These are phyloP conservation scores for Syncephalis plumigaleata DNA, from an alignment of 371 early-diverging fungal species.

Conservation along the genomic window DNA sequence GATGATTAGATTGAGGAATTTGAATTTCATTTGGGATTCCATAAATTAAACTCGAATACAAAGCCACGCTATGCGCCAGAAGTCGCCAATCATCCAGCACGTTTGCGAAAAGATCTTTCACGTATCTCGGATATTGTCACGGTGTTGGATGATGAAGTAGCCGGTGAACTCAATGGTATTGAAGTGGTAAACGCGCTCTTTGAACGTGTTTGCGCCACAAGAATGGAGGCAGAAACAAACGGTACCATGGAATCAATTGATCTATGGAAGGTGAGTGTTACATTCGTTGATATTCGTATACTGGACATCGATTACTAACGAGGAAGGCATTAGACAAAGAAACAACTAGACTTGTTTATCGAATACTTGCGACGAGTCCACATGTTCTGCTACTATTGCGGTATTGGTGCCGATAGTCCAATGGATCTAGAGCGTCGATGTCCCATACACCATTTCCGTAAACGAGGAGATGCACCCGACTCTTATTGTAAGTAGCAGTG, in stretches of 20 bases:
- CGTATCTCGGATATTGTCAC: constrained; percentile 32
- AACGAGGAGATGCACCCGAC: constrained; percentile 2
- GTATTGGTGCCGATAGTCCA: constrained; percentile 52
- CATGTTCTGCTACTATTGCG: constrained; percentile 88
- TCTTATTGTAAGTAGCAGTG: too few relatives aligned
- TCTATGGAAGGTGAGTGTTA: background rate
- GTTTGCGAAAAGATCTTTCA: constrained; percentile 50
- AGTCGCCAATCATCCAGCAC: constrained; percentile 31
- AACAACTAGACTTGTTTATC: constrained; percentile 61
- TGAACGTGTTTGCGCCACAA: constrained; percentile 3
- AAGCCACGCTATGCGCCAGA: constrained; percentile 37
- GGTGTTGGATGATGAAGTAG: constrained; percentile 41
- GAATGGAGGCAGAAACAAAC: background rate
- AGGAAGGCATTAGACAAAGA: constrained; percentile 16
- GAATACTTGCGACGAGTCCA: constrained; percentile 81
- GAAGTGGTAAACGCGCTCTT: constrained; percentile 10
- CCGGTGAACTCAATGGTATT: constrained; percentile 8
- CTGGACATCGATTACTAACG: background rate
- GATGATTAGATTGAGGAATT: constrained; percentile 44
- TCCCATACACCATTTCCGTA: constrained; percentile 44
- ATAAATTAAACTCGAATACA: constrained; percentile 20
- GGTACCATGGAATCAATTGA: background rate
- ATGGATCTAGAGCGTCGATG: constrained; percentile 75
- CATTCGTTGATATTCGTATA: constrained; percentile 1
- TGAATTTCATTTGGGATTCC: constrained; percentile 49